These are phyloP conservation scores for Claviceps sp. DNA, from an alignment of 2,329 filamentous ascomycete genomes.

Conservation along the genomic window DNA sequence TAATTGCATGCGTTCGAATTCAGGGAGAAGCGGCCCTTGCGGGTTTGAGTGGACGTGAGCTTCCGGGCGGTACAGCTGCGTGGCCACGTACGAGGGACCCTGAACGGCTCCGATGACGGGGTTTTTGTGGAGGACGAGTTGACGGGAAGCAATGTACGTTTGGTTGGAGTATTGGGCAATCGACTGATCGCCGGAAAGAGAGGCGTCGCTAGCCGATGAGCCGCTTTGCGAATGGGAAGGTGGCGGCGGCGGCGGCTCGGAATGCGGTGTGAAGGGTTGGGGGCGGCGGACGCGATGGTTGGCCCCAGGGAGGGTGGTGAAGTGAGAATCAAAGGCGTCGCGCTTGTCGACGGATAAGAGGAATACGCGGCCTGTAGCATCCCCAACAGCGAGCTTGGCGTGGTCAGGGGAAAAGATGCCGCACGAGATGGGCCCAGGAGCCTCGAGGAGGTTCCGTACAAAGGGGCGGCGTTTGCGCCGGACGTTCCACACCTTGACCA, in stretches of 20 bases:
- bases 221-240: constrained; percentile 10
- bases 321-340: constrained; percentile 21
- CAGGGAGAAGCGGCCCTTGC: constrained; percentile 28
- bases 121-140: constrained; percentile 30
- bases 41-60: constrained; percentile 34
- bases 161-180: constrained; percentile 14
- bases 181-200: background rate
- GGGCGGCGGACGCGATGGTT: constrained; percentile 29
- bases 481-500: constrained; percentile 51
- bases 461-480: constrained; percentile 29
- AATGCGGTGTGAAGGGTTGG: constrained; percentile 35
- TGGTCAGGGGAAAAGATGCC: constrained; percentile 46
- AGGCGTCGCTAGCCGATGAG: constrained; percentile 2
- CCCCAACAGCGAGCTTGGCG: constrained; percentile 43
- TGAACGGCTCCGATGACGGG: constrained; percentile 41
- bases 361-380: constrained; percentile 47
- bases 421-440: constrained; percentile 41
- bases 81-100: constrained; percentile 35
- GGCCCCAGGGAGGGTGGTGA: constrained; percentile 23
- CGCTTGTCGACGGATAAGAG: constrained; percentile 37
- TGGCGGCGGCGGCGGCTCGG: constrained; percentile 32
- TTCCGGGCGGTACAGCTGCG: constrained; percentile 32
- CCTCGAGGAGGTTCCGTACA: constrained; percentile 39
- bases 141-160: constrained; percentile 22
- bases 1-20: constrained; percentile 31